Evolutionary conservation across 495 filamentous ascomycete genomes (phyloP).

Genomic region (Mytilinidion resinicola): DNA sequence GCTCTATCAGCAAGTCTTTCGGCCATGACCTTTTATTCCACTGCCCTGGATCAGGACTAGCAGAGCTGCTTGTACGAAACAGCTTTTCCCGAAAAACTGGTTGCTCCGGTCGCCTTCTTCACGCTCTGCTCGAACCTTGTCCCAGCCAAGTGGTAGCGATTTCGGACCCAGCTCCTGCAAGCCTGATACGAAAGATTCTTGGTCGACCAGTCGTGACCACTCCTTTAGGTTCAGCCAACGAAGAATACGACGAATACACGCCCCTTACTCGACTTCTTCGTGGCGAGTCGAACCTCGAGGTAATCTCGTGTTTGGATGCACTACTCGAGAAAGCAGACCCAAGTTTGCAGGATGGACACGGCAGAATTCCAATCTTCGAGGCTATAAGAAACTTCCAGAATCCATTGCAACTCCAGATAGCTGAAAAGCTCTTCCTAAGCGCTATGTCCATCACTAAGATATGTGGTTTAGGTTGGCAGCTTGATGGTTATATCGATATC

Average conservation of each 20-base stretch:
- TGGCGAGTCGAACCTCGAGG: background rate
- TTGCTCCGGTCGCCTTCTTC: background rate
- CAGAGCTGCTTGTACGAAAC: background rate
- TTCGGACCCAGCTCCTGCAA: background rate
- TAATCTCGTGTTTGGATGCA: background rate
- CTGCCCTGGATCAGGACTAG: constrained; percentile 1
- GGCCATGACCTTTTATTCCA: background rate
- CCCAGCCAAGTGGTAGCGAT: background rate
- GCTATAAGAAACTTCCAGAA: background rate
- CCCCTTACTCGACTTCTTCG: background rate
- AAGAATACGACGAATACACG: background rate
- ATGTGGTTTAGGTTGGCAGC: background rate
- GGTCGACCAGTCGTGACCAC: background rate
- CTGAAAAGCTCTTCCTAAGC: background rate
- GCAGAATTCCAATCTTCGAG: background rate
- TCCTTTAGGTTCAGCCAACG: background rate
- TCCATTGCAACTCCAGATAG: background rate
- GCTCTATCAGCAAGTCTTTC: background rate
- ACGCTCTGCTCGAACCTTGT: background rate
- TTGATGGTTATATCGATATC: no score
- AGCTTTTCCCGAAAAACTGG: background rate
- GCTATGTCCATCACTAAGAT: background rate
- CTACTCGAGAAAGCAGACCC: background rate
- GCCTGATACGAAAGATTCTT: background rate
- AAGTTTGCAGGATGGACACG: background rate